These are phyloP conservation scores for Crithidia thermophila DNA, from an alignment of 208 protist species.

Conservation along the genomic window DNA sequence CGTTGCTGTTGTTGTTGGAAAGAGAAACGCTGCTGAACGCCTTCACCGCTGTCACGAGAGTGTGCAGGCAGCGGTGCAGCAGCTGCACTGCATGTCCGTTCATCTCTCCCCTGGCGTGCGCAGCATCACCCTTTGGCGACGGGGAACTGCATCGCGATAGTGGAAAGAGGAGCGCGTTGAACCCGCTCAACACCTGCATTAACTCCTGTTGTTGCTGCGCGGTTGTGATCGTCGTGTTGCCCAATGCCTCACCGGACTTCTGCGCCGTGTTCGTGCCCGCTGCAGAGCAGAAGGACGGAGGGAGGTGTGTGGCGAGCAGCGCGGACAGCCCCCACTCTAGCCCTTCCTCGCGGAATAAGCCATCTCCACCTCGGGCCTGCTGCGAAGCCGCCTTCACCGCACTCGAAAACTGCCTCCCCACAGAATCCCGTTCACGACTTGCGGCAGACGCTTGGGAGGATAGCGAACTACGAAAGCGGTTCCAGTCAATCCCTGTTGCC, in stretches of 20 bases:
- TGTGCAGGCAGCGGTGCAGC: slow-evolving; percentile 22
- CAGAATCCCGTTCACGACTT: no score
- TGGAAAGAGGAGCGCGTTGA: slow-evolving; percentile 10
- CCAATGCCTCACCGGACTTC: no score
- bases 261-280: no score
- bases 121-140: background rate
- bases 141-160: background rate
- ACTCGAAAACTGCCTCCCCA: no score
- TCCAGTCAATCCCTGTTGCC: slow-evolving; percentile 13
- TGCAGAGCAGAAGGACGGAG: background rate
- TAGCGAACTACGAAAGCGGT: background rate
- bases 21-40: background rate
- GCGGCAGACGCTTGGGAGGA: background rate
- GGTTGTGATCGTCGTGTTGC: background rate
- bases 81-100: slow-evolving; percentile 27
- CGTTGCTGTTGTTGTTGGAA: background rate
- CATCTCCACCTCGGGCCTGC: background rate
- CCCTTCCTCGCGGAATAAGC: slow-evolving; percentile 20
- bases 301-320: background rate
- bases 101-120: background rate
- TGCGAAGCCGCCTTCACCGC: background rate
- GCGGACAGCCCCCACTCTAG: slow-evolving; percentile 14
- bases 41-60: slow-evolving; percentile 14
- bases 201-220: slow-evolving; percentile 7
- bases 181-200: slow-evolving; percentile 9